Percentiles rank a stretch among this genome's conserved stretches.
Conservation (phyloP, 106 monocot genomes). For the Platanthera guangdongensis region DNA sequence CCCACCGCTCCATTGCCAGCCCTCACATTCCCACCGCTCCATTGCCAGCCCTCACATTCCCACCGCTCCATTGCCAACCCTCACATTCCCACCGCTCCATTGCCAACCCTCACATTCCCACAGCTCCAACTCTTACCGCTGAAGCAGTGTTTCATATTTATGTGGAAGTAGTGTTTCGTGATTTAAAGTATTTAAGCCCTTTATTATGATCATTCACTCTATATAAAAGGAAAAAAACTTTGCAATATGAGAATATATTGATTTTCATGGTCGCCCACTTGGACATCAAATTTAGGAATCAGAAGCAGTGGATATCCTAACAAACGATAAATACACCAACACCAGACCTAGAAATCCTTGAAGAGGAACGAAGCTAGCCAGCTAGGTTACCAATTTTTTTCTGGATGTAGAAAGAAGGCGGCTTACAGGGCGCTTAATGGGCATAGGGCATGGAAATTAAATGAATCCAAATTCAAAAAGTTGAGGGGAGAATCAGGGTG, state of each 20-base stretch:
- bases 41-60: too few species aligned
- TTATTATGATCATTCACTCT: neutral
- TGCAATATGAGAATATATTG: neutral
- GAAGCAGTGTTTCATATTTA: neutral
- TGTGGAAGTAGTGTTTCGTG: neutral
- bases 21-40: too few species aligned
- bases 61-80: too few species aligned
- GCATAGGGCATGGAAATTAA: neutral
- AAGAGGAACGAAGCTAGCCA: neutral
- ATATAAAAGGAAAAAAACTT: neutral
- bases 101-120: too few species aligned
- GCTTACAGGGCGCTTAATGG: too few species aligned
- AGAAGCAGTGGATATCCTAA: neutral
- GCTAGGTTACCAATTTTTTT: neutral
- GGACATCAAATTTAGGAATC: neutral
- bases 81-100: too few species aligned
- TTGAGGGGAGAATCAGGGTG: neutral
- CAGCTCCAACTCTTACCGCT: too few species aligned
- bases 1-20: too few species aligned
- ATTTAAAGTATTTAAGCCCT: neutral
- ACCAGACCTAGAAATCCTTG: neutral
- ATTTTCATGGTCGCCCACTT: neutral
- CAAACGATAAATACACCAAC: neutral
- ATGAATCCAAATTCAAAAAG: neutral
- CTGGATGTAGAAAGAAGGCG: neutral